Evolutionary conservation across 1,139 yeast species (phyloP).

Genomic region (Candida sojae): DNA sequence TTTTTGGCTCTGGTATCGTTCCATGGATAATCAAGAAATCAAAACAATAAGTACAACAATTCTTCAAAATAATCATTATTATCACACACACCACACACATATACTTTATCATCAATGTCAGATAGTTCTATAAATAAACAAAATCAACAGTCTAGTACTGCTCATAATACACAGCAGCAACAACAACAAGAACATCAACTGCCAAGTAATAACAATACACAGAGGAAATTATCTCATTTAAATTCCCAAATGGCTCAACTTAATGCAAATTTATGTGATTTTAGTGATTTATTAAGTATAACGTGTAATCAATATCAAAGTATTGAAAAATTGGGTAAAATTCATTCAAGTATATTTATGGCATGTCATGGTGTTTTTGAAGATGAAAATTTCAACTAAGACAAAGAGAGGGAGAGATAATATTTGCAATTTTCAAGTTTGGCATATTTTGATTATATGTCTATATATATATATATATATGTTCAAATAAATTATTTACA

Average conservation of each 20-base stretch:
- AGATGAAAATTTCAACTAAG: conserved; percentile 37
- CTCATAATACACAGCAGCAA: neutral
- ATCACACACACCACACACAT: neutral
- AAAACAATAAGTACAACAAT: neutral
- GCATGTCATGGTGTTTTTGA: conserved; percentile 66
- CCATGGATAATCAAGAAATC: conserved; percentile 1
- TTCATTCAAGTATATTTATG: conserved; percentile 66
- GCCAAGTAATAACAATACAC: conserved; percentile 5
- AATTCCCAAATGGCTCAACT: conserved; percentile 65
- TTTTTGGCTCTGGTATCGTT: neutral
- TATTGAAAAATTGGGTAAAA: conserved; percentile 57
- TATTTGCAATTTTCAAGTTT: too few relatives aligned
- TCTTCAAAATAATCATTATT: neutral
- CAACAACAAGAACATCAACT: neutral
- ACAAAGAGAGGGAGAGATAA: too few relatives aligned
- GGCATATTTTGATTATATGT: too few relatives aligned
- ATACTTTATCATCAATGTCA: neutral
- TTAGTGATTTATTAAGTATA: conserved; percentile 54
- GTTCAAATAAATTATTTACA: neutral
- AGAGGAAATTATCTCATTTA: conserved; percentile 60
- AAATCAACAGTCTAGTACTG: neutral
- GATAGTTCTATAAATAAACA: neutral
- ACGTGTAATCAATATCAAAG: conserved; percentile 59
- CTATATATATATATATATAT: neutral
- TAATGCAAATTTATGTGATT: conserved; percentile 58